Conservation (phyloP, 176 grass and related monocot species). For the Stipa capillata region DNA sequence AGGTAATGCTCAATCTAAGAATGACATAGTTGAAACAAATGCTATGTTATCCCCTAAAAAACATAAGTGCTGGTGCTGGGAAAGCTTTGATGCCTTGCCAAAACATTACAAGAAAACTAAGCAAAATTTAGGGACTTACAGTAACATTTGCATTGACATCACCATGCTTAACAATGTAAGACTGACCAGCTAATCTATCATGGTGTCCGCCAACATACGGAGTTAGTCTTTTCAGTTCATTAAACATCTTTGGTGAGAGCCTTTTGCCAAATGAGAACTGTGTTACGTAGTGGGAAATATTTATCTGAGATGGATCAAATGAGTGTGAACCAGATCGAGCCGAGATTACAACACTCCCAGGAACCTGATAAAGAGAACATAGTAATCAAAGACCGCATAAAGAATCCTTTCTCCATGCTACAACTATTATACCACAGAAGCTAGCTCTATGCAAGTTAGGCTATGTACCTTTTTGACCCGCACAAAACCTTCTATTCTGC, state of each 20-base stretch:
- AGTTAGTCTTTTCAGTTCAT: conserved; percentile 72
- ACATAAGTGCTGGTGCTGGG: neutral
- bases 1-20: conserved; percentile 99
- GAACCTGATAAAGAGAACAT: conserved; percentile 55
- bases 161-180: conserved; percentile 56
- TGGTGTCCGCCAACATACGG: conserved; percentile 67
- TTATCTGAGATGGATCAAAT: conserved; percentile 96
- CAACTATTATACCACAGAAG: neutral
- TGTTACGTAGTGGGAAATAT: conserved; percentile 87
- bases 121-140: conserved; percentile 37
- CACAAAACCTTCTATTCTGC: conserved; percentile 96
- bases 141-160: conserved; percentile 82
- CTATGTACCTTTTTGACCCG: conserved; percentile 78
- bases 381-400: conserved; percentile 1
- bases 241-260: conserved; percentile 46
- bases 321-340: conserved; percentile 89
- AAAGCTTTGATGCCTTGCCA: neutral
- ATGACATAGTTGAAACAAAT: conserved; percentile 14
- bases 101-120: neutral
- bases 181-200: conserved; percentile 75
- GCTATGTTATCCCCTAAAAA: conserved; percentile 10
- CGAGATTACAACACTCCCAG: conserved; percentile 88
- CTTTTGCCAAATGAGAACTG: conserved; percentile 90
- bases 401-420: neutral
- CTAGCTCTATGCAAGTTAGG: neutral